These are phyloP conservation scores for Fraxinus xanthoxyloides DNA, from an alignment of 305 asterid genomes.

Conservation along the genomic window DNA sequence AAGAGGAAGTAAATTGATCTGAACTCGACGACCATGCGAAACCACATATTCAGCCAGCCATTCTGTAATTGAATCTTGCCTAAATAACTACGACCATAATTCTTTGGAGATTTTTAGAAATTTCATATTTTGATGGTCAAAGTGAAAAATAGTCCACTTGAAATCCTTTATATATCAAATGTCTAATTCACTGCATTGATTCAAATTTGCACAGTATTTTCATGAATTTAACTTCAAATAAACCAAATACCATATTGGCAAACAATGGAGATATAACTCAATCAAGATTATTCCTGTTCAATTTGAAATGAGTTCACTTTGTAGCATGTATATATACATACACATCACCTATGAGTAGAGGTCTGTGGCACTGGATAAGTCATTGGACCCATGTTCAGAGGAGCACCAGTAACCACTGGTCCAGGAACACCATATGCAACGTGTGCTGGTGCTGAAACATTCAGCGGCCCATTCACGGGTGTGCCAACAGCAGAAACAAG, in stretches of 20 bases:
- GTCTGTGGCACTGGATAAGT: slow-evolving; percentile 35
- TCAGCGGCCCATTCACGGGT: slow-evolving; percentile 35
- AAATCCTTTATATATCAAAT: neutral
- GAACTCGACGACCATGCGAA: neutral
- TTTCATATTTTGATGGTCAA: neutral
- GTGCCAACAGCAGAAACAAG: slow-evolving; percentile 75
- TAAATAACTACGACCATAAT: neutral
- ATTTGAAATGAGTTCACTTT: neutral
- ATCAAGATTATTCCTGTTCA: neutral
- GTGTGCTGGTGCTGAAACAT: slow-evolving; percentile 49
- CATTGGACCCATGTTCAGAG: slow-evolving; percentile 43
- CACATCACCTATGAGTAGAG: slow-evolving; percentile 1
- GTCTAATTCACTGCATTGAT: neutral
- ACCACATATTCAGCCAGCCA: neutral
- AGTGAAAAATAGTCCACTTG: neutral
- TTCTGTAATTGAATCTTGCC: neutral
- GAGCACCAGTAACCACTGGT: slow-evolving; percentile 32
- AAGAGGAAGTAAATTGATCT: slow-evolving; percentile 50
- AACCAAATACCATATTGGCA: neutral
- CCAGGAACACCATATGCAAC: slow-evolving; percentile 56
- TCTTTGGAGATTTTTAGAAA: neutral
- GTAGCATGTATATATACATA: neutral
- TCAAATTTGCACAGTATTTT: neutral
- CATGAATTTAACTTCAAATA: neutral
- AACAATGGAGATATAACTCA: neutral